Evolutionary conservation across 2,329 filamentous ascomycete species (phyloP).

Genomic region (Zalaria sp.): DNA sequence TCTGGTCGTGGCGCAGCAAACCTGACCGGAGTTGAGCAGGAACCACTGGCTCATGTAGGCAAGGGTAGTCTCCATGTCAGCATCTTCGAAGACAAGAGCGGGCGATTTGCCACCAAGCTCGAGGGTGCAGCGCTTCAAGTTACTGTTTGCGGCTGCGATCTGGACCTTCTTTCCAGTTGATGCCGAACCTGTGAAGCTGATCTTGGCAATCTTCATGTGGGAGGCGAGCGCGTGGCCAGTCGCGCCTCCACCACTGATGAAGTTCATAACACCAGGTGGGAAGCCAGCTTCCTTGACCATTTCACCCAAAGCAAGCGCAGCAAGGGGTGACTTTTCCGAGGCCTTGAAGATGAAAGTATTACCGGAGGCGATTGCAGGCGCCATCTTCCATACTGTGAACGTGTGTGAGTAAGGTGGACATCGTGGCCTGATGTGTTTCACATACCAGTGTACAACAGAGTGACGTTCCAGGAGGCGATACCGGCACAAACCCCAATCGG

Average conservation of each 20-base stretch:
- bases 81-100: constrained; percentile 3
- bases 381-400: constrained; percentile 3
- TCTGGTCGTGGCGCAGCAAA: neutral
- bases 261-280: constrained; percentile 61
- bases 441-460: neutral
- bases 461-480: constrained; percentile 27
- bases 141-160: constrained; percentile 15
- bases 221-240: constrained; percentile 53
- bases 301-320: constrained; percentile 43
- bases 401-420: neutral
- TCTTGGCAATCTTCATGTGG: constrained; percentile 57
- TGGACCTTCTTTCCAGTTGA: constrained; percentile 42
- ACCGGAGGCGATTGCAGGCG: constrained; percentile 2
- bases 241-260: constrained; percentile 44
- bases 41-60: constrained; percentile 1
- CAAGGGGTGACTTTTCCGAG: constrained; percentile 42
- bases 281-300: constrained; percentile 61
- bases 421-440: too few species aligned
- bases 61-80: constrained; percentile 3
- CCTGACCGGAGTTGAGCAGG: constrained; percentile 2
- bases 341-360: constrained; percentile 35
- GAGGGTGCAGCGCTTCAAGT: constrained; percentile 44
- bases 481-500: constrained; percentile 27
- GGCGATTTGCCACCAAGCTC: constrained; percentile 46
- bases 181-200: constrained; percentile 66